These are phyloP conservation scores for Penicillium psychrosexuale DNA, from an alignment of 2,329 filamentous ascomycete genomes.

Conservation along the genomic window DNA sequence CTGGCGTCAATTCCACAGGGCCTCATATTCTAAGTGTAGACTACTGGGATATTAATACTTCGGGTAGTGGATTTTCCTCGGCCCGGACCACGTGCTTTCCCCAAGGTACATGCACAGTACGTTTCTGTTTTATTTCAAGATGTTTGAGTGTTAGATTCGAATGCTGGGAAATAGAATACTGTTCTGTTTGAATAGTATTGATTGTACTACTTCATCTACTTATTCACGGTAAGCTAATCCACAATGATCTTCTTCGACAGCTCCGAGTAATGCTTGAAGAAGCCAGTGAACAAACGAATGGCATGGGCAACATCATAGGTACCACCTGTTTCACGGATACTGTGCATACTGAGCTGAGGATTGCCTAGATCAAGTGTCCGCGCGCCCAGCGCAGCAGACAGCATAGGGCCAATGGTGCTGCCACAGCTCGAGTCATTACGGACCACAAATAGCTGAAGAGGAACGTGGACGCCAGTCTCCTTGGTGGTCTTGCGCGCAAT, in stretches of 20 bases:
- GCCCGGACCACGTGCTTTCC: conserved; percentile 20
- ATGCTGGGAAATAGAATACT: not conserved
- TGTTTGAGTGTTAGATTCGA: not conserved
- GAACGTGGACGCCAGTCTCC: conserved; percentile 64
- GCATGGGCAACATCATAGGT: conserved; percentile 83
- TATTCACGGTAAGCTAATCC: conserved; percentile 54
- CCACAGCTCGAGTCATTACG: conserved; percentile 93
- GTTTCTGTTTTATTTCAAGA: not conserved
- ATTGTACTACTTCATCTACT: not conserved
- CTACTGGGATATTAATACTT: no score
- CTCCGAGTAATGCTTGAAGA: conserved; percentile 79
- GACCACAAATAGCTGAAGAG: conserved; percentile 92
- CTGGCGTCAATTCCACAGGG: no score
- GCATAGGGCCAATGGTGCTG: conserved; percentile 96
- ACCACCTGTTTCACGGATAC: conserved; percentile 88
- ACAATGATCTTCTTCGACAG: conserved; percentile 80
- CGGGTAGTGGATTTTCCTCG: conserved; percentile 12
- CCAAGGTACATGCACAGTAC: not conserved
- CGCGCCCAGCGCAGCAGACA: conserved; percentile 79
- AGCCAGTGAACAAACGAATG: conserved; percentile 80
- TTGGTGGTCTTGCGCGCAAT: conserved; percentile 62
- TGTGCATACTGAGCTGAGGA: conserved; percentile 94
- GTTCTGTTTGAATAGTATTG: not conserved
- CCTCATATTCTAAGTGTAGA: no score
- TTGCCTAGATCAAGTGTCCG: conserved; percentile 91